These are phyloP conservation scores for Rehmannia glutinosa DNA, from an alignment of 257 asterid genomes.

Conservation along the genomic window DNA sequence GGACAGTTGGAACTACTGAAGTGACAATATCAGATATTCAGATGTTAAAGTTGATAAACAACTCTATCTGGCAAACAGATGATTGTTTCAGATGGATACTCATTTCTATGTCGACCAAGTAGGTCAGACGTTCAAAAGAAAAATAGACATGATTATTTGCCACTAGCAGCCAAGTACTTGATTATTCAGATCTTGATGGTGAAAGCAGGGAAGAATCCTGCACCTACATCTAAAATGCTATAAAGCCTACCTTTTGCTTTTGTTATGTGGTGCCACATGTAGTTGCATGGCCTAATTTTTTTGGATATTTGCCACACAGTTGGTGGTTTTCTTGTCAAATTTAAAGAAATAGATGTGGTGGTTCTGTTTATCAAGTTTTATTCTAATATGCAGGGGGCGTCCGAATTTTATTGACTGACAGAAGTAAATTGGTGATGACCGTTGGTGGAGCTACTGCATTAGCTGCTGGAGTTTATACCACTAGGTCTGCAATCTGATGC, in stretches of 20 bases:
- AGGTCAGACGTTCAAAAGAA: neutral
- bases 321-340: conserved; percentile 12
- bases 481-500: conserved; percentile 51
- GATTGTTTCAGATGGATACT: neutral
- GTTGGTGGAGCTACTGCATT: conserved; percentile 97
- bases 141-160: neutral
- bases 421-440: conserved; percentile 80
- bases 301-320: neutral
- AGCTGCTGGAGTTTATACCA: conserved; percentile 97
- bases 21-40: neutral
- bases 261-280: neutral
- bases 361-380: conserved; percentile 2
- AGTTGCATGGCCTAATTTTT: conserved; percentile 1
- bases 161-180: neutral
- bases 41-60: neutral
- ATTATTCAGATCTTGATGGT: too few relatives aligned
- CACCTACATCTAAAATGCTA: neutral
- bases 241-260: neutral
- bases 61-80: neutral
- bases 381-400: conserved; percentile 63
- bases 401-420: conserved; percentile 74
- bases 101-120: neutral
- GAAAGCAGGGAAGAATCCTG: neutral
- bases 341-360: neutral
- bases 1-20: neutral